These are phyloP conservation scores for Penicillium fuscoglaucum DNA, from an alignment of 2,329 filamentous ascomycete species.

Conservation along the genomic window DNA sequence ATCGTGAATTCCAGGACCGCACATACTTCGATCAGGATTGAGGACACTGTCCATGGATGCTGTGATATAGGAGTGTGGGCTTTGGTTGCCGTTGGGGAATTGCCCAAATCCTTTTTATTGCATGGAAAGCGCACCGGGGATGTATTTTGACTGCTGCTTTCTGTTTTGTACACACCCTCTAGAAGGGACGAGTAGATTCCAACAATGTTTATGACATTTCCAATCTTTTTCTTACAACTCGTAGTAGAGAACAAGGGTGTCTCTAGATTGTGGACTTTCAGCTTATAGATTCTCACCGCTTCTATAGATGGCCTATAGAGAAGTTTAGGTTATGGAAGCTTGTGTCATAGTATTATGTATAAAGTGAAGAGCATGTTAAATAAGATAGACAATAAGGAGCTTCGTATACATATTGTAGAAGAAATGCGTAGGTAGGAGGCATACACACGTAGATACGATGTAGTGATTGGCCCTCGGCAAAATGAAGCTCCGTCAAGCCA, in stretches of 20 bases:
- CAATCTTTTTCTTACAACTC: not conserved
- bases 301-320: not conserved
- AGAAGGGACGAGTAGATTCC: constrained; percentile 22
- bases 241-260: not conserved
- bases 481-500: constrained; percentile 42
- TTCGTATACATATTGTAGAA: not conserved
- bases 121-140: constrained; percentile 32
- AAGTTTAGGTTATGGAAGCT: not conserved
- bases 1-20: not conserved
- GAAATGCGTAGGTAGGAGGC: not conserved
- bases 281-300: not conserved
- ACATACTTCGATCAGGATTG: constrained; percentile 22
- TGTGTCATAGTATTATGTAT: not conserved
- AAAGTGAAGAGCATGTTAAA: not conserved
- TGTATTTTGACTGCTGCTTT: constrained; percentile 29
- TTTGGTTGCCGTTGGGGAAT: constrained; percentile 4
- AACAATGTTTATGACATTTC: constrained; percentile 23
- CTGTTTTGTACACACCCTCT: constrained; percentile 35
- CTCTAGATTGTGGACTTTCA: not conserved
- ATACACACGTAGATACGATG: not conserved
- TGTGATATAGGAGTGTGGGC: not conserved
- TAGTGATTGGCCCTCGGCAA: constrained; percentile 31
- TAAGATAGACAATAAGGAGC: not conserved
- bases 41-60: not conserved
- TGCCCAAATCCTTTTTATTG: constrained; percentile 22